Conservation (phyloP, 805 yeast species). For the Maudiozyma bulderi region DNA sequence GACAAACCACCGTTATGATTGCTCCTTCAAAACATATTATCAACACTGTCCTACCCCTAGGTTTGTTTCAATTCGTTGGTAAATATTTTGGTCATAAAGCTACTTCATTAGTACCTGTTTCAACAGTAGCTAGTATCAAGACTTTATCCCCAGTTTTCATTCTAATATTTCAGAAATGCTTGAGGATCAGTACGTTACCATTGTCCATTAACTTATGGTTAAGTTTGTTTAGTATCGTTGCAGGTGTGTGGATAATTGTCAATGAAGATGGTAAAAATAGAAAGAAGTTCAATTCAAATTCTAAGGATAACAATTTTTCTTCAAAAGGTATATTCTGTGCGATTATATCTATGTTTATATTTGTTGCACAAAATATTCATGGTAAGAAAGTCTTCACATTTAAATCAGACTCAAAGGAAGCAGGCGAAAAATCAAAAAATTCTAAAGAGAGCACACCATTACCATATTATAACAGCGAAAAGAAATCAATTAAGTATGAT, state of each 20-base stretch:
- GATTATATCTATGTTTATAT: slow-evolving; percentile 55
- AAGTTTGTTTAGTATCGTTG: slow-evolving; percentile 19
- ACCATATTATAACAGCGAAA: slow-evolving; percentile 9
- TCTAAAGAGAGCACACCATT: slow-evolving; percentile 13
- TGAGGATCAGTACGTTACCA: slow-evolving; percentile 16
- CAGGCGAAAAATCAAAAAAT: not conserved
- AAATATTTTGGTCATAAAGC: slow-evolving; percentile 55
- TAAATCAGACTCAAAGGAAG: slow-evolving; percentile 12
- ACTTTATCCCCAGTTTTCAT: slow-evolving; percentile 57
- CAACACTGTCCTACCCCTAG: slow-evolving; percentile 50
- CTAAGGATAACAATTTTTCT: slow-evolving; percentile 8
- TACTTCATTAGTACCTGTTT: slow-evolving; percentile 54
- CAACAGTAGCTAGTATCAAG: slow-evolving; percentile 63
- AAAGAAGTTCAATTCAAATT: not conserved
- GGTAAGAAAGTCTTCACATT: slow-evolving; percentile 70
- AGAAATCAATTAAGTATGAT: slow-evolving; percentile 44
- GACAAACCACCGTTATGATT: slow-evolving; percentile 9
- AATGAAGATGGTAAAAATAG: slow-evolving; percentile 12
- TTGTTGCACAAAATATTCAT: slow-evolving; percentile 80
- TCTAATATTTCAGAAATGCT: slow-evolving; percentile 43
- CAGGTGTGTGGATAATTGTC: slow-evolving; percentile 27
- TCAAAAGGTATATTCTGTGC: slow-evolving; percentile 59
- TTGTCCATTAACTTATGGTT: slow-evolving; percentile 9
- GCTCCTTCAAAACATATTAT: slow-evolving; percentile 34
- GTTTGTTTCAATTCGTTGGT: slow-evolving; percentile 56